Base-by-base conservation (phyloP, 2,329 filamentous ascomycete species). In the Ceratocystis papillata region DNA sequence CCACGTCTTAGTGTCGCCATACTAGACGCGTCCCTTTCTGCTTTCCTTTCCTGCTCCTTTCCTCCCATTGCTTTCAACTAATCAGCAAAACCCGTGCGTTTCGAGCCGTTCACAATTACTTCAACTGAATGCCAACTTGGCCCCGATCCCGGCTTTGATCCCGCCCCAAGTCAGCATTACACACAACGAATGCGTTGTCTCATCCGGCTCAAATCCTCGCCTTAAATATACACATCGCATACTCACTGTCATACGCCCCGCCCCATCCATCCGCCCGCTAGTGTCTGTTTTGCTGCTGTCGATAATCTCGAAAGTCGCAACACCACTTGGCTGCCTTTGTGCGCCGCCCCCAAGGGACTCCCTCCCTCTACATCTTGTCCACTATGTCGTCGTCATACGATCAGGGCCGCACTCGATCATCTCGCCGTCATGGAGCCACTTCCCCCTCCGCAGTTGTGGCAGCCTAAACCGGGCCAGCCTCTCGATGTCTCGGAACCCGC, bases 371-470 rank as follows among this genome's bases (percentile, higher is more conserved):
- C 30, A 53, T 48, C 48, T 25, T n/a, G 63, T 65, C 25, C 67
- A 68, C 50, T 65, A 68, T 68, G 67, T 68, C 64, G 64, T 68
- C 67, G 50, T 68, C 67, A 66, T 66, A 68, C 61, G 67, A 68
- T 45, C 64, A 68, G 64, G 64, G 64, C 59, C 67, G 67, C 61
- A 68, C 60, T 61, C 50, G 64, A 63, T 68, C 64, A 48, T 65
- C 64, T 66, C 67, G 64, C 67, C 64, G 67, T 46, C 66, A 67
- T 64, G 46, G 20, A 63, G 45, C 67, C 62, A 70, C 69, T 63
- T 68, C 64, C 37, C 66, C 68, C 63, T 67, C 63, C n/a, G 61
- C 67, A 57, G 67, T 68, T 63, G 65, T 66, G 48, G 55, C 66
- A 59, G 64, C 62, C 68, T 69, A 68, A 67, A 64, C 48, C 66